Evolutionary conservation across 2,329 filamentous ascomycete species (phyloP), one percentile per base, ranked within the genome.

Genomic region (Sodiomyces alkalinus): DNA sequence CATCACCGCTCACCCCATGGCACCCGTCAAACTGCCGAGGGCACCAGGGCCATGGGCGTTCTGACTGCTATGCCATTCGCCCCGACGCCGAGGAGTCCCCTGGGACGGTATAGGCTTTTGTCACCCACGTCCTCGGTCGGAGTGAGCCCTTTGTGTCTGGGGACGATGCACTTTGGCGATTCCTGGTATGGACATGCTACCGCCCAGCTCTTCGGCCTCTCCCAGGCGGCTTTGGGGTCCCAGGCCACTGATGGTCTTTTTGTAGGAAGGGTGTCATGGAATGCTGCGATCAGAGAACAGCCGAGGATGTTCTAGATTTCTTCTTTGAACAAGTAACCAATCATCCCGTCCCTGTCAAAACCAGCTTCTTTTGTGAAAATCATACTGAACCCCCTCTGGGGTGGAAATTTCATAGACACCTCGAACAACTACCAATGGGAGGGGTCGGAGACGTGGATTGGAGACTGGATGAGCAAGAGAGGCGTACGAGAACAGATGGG

Each of bases 401-500:
- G 65, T 33, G 77, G 78, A 15, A 82, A 82, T 51, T 81, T 82
- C 48, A 74, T 82, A 42, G 78, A 82, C 46, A 80, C 74, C 0
- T 43, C 74, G 33, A 77, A 72, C 52, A 74, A 74, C 47, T 81
- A 81, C 50, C 74, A 78, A 39, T 52, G 58, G 30, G 59, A 57
- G 34, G 61, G 79, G 46, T 68, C 68, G 1, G 76, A 81, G 48
- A 48, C 42, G 29, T 76, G 74, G 68, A 55, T 82, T 32, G 77
- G 77, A 19, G 72, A 77, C 39, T 82, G 76, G 74, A 75, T 79
- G 69, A 58, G 61, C 40, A 62, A 62, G 35, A 64, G 71, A 7
- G 58, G 62, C n/a, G 68, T 68, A 33, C 64, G 78, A 15, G 74
- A 80, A 39, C 58, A 78, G 44, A 67, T 82, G 49, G 58, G 62